Conservation (phyloP, 2,329 filamentous ascomycete genomes). For the Exophiala viscosa region DNA sequence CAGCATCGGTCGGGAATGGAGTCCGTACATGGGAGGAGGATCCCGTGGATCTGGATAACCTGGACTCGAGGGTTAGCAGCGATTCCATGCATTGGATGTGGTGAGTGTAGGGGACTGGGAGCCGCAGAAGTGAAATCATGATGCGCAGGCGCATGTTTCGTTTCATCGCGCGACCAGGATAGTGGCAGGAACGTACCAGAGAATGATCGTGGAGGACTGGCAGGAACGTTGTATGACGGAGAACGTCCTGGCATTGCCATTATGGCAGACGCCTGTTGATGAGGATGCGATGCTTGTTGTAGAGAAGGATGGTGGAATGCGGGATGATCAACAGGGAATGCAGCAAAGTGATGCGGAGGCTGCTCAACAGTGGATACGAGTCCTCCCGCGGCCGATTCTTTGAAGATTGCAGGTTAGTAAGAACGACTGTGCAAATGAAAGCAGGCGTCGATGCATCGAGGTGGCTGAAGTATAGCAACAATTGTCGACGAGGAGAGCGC, state of each 20-base stretch:
- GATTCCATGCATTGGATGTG: neutral
- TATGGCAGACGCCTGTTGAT: constrained; percentile 1
- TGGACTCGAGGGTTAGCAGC: constrained; percentile 11
- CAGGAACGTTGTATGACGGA: constrained; percentile 23
- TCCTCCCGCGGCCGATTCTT: constrained; percentile 4
- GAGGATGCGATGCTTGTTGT: neutral
- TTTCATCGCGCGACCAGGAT: neutral
- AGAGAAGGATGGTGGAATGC: neutral
- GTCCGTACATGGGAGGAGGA: constrained; percentile 23
- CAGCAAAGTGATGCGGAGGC: constrained; percentile 18
- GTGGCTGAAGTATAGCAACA: constrained; percentile 2
- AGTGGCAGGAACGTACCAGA: constrained; percentile 17
- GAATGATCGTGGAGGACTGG: constrained; percentile 24
- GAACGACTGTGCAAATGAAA: neutral
- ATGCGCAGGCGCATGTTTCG: constrained; percentile 6
- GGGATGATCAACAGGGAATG: constrained; percentile 15
- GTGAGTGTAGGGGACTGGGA: neutral
- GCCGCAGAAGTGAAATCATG: constrained; percentile 1
- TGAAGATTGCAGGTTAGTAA: constrained; percentile 10
- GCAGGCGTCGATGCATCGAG: neutral
- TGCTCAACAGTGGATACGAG: constrained; percentile 9
- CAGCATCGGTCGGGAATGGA: constrained; percentile 22
- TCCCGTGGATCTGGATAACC: constrained; percentile 25
- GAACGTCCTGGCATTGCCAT: constrained; percentile 29
- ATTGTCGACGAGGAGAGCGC: neutral